phyloP scores from a whole-genome alignment of 768 basidiomycete species.

The Hygrocybe coccinea region DNA sequence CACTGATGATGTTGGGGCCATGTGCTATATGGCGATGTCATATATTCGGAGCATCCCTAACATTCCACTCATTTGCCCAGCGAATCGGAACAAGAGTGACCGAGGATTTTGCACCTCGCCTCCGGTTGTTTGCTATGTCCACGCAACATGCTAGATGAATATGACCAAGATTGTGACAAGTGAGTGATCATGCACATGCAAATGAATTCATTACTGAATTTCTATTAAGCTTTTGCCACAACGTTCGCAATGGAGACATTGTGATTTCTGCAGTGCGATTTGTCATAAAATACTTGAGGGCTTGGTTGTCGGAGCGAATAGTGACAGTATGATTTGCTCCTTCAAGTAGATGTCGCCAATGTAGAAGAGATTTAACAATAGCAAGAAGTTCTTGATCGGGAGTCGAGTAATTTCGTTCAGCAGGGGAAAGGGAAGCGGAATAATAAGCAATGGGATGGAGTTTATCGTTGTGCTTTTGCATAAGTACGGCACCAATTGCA shows the following conservation, averaged over 20 bases:
- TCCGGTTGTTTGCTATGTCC: not conserved
- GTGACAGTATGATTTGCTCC: not conserved
- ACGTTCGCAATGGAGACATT: not conserved
- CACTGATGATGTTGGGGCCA: not conserved
- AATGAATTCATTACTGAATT: too few species aligned
- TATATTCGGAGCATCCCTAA: not conserved
- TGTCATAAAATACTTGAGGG: too few species aligned
- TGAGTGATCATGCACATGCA: too few species aligned
- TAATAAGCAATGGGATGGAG: too few species aligned
- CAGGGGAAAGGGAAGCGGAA: too few species aligned
- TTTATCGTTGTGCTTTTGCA: too few species aligned
- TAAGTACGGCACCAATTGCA: too few species aligned
- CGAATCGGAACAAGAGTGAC: constrained; percentile 1
- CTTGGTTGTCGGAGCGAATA: too few species aligned
- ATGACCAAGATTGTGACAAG: not conserved
- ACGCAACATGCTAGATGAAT: not conserved
- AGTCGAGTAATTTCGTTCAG: too few species aligned
- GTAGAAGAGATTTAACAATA: too few species aligned
- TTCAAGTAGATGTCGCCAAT: too few species aligned
- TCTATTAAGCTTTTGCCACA: not conserved
- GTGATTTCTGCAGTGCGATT: not conserved
- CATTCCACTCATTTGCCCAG: not conserved
- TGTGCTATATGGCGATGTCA: not conserved
- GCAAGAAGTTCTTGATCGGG: too few species aligned
- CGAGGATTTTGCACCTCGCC: not conserved